These are phyloP conservation scores for Aegilops umbellulata DNA, from an alignment of 176 grass and related monocot genomes.

Conservation along the genomic window DNA sequence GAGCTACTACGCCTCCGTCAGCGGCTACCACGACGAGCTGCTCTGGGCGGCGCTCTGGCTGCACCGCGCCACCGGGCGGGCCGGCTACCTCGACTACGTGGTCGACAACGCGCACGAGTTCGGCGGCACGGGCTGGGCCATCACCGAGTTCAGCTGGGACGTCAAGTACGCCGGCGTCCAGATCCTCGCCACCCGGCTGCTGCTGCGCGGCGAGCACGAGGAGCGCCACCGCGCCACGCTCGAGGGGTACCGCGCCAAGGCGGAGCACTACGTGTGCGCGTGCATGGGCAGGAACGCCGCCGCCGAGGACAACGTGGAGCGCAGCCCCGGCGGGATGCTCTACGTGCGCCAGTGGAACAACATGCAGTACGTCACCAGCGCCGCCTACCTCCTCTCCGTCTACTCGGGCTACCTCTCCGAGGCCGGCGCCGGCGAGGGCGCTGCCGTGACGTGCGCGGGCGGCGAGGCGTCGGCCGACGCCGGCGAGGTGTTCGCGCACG, in stretches of 20 bases:
- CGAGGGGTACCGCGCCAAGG: conserved; percentile 57
- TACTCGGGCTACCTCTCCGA: conserved; percentile 51
- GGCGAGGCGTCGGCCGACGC: not conserved
- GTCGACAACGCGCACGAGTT: conserved; percentile 56
- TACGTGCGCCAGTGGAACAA: conserved; percentile 80
- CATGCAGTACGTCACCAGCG: conserved; percentile 75
- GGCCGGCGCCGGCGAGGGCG: not conserved
- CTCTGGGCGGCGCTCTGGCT: conserved; percentile 86
- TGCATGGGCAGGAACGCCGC: conserved; percentile 44
- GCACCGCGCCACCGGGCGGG: conserved; percentile 56
- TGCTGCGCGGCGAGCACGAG: conserved; percentile 33
- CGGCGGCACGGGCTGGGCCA: conserved; percentile 71
- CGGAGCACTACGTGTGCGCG: conserved; percentile 73
- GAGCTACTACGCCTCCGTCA: conserved; percentile 85
- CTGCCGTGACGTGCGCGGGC: not conserved
- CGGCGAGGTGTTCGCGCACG: conserved; percentile 38
- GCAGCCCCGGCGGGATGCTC: conserved; percentile 60
- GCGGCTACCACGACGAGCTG: conserved; percentile 84
- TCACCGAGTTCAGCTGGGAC: conserved; percentile 90
- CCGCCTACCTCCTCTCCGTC: conserved; percentile 57
- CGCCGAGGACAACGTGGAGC: conserved; percentile 38
- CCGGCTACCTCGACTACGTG: conserved; percentile 54
- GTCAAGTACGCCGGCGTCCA: conserved; percentile 82
- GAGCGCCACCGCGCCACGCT: conserved; percentile 34
- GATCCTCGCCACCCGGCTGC: conserved; percentile 54